Evolutionary conservation across 495 filamentous ascomycete genomes (phyloP).

Genomic region (Cercophora samala): DNA sequence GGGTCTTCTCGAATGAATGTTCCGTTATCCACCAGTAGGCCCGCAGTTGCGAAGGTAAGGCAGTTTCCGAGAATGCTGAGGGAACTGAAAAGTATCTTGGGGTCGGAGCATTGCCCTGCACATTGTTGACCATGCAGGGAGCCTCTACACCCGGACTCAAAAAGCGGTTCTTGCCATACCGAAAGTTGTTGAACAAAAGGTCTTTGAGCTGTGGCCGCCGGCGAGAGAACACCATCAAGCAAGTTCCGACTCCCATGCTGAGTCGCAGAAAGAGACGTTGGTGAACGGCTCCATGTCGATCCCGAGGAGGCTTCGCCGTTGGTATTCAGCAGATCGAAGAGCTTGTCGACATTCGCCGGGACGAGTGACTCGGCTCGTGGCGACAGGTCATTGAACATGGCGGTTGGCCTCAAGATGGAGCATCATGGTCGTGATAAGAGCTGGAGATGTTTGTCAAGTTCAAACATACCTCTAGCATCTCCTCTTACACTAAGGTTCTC

Average conservation of each 20-base stretch:
- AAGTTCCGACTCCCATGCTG: background rate
- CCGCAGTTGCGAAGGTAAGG: background rate
- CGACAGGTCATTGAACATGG: background rate
- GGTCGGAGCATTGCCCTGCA: background rate
- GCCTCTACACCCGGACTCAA: background rate
- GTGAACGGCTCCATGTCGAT: background rate
- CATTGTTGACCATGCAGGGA: background rate
- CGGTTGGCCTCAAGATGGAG: background rate
- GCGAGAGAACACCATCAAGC: background rate
- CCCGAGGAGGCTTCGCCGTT: background rate
- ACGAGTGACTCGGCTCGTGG: background rate
- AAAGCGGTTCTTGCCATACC: background rate
- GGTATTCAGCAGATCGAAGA: background rate
- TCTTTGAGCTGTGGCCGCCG: background rate
- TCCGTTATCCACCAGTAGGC: background rate
- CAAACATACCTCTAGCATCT: background rate
- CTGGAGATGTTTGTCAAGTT: background rate
- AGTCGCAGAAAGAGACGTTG: background rate
- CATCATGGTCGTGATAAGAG: background rate
- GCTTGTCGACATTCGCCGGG: background rate
- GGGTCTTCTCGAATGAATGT: background rate
- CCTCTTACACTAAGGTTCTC: background rate
- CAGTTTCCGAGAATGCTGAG: conserved; percentile 1
- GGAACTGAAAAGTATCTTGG: background rate
- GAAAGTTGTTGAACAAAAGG: background rate